Evolutionary conservation across 1,284 basidiomycete species (phyloP).

Genomic region (Inonotus hispidus): DNA sequence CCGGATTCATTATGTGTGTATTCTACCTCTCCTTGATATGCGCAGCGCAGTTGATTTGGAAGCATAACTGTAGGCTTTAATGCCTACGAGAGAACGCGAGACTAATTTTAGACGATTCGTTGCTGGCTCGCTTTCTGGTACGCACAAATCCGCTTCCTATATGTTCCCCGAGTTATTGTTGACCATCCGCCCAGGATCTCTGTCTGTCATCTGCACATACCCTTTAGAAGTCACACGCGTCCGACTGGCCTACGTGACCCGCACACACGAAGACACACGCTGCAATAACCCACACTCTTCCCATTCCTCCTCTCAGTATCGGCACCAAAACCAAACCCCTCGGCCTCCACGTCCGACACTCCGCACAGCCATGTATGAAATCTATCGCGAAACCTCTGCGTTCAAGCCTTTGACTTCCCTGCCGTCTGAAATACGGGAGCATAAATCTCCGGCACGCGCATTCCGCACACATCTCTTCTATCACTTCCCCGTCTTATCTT

Average conservation of each 20-base stretch:
- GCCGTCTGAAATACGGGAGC: conserved; percentile 13
- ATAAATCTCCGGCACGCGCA: conserved; percentile 7
- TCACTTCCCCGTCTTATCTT: conserved; percentile 74
- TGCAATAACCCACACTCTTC: conserved; percentile 14
- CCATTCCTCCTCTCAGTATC: too few species aligned
- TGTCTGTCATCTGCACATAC: conserved; percentile 90
- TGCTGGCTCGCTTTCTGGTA: conserved; percentile 87
- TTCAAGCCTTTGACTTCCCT: conserved; percentile 23
- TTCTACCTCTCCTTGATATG: background rate
- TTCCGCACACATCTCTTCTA: conserved; percentile 36
- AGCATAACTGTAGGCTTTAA: conserved; percentile 48
- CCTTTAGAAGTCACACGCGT: conserved; percentile 95
- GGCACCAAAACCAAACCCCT: too few species aligned
- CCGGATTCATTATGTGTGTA: conserved; percentile 68
- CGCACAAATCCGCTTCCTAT: conserved; percentile 21
- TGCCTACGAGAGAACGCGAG: conserved; percentile 78
- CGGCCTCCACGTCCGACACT: conserved; percentile 41
- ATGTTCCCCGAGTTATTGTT: background rate
- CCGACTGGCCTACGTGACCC: conserved; percentile 88
- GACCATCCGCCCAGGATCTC: conserved; percentile 53
- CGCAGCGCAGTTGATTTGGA: background rate
- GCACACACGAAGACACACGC: conserved; percentile 25
- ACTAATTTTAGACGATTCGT: conserved; percentile 82
- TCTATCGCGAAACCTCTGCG: conserved; percentile 63
- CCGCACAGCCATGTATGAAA: conserved; percentile 51